Percentiles rank a stretch among this genome's conserved stretches.
These are phyloP conservation scores for Chalciporus pseudorubinellus DNA, from an alignment of 768 basidiomycete genomes.

Conservation along the genomic window DNA sequence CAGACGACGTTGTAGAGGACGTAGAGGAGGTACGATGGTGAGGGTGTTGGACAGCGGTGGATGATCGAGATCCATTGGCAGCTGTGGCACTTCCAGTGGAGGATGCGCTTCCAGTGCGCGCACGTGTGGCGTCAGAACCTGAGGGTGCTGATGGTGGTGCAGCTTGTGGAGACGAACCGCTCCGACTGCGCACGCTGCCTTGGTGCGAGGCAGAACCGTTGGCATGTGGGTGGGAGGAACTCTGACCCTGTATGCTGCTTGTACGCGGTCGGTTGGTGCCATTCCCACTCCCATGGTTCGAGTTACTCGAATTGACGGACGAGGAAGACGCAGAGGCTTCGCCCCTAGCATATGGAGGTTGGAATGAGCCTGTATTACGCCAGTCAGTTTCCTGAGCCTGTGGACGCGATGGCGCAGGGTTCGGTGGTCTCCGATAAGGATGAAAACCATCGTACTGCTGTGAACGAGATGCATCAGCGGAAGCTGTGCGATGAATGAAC, in stretches of 20 bases:
- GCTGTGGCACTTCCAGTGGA: slow-evolving; percentile 18
- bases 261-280: slow-evolving; percentile 55
- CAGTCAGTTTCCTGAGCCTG: slow-evolving; percentile 41
- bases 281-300: slow-evolving; percentile 26
- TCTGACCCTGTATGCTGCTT: slow-evolving; percentile 71
- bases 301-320: slow-evolving; percentile 67
- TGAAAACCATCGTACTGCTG: slow-evolving; percentile 60
- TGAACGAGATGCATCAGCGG: slow-evolving; percentile 26
- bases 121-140: slow-evolving; percentile 24
- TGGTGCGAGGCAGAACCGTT: slow-evolving; percentile 29
- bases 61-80: slow-evolving; percentile 10
- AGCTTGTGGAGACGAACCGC: slow-evolving; percentile 31
- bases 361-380: slow-evolving; percentile 49
- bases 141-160: slow-evolving; percentile 27
- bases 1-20: slow-evolving; percentile 24
- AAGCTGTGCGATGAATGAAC: slow-evolving; percentile 39
- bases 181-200: slow-evolving; percentile 38
- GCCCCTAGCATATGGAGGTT: slow-evolving; percentile 75
- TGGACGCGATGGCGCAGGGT: slow-evolving; percentile 27
- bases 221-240: slow-evolving; percentile 43
- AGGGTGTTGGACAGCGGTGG: slow-evolving; percentile 26
- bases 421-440: slow-evolving; percentile 72
- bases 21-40: slow-evolving; percentile 34
- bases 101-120: slow-evolving; percentile 31
- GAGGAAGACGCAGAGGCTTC: slow-evolving; percentile 79